Base-by-base conservation (phyloP, 1,284 basidiomycete genomes). In the Meripilus lineatus region DNA sequence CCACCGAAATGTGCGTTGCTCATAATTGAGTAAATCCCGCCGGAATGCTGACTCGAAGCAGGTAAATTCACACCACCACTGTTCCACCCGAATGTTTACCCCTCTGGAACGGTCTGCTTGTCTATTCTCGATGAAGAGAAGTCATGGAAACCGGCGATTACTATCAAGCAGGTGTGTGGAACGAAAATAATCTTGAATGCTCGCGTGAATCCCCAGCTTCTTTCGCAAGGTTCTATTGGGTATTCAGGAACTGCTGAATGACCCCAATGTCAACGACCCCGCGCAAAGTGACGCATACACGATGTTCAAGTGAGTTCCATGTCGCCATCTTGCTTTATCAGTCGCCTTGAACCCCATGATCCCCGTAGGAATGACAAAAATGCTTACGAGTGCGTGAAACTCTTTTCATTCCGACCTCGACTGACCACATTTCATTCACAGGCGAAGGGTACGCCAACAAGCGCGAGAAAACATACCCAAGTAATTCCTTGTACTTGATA, bases 71-170 rank as follows among this genome's bases (percentile, higher is more conserved):
- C 84, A 1, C 95, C 96, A 2, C 89, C 95, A 22, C 73, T 98
- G 40, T 99, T 97, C 71, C 95, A 99, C 65, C 95, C 95, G 22
- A 99, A 99, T 63, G 93, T 99, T 42, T 99, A 97, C 65, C 96
- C 96, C 0, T 97, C 93, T 14, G 96, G 96, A 21, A 99, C 96
- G 17, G 94, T 99, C 40, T 99, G 96, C 64, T 75, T 99, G 18
- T 97, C 93, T 13, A 99, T 99, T 61, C 70, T 99, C 32, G 95
- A 99, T 62, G 96, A 99, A 64, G 96, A 99, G 67, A 99, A 99
- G 67, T 87, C 85, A 4, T 99, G 96, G 96, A 98, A 98, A 65
- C 93, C 96, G 8, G 89, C 93, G 2, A 98, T 99, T 58, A 99
- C 94, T 2, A 93, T 99, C 69, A 99, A 99, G 66, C 94, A 98